Evolutionary conservation across 2,329 filamentous ascomycete genomes (phyloP).

Genomic region (Arthrobotrys sinensis): DNA sequence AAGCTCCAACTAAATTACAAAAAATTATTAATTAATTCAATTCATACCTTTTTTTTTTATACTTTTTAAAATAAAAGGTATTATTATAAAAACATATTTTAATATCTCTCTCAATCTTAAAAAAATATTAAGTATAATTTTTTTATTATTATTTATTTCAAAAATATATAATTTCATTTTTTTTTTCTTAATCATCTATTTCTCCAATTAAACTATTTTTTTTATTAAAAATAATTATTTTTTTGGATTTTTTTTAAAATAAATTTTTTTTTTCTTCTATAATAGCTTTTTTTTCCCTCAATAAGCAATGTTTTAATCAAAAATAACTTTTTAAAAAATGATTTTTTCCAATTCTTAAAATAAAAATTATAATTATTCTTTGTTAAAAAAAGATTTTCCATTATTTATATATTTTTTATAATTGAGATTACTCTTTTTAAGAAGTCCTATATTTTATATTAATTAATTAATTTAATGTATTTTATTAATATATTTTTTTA

Average conservation of each 20-base stretch:
- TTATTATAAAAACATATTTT: too few species aligned
- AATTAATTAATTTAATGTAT: neutral
- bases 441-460: constrained; percentile 9
- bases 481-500: neutral
- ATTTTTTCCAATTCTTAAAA: constrained; percentile 9
- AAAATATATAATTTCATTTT: too few species aligned
- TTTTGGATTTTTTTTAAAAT: too few species aligned
- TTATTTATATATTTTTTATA: neutral
- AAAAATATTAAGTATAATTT: too few species aligned
- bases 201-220: too few species aligned
- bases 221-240: too few species aligned
- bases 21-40: neutral
- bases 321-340: neutral
- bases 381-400: constrained; percentile 1
- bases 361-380: constrained; percentile 18
- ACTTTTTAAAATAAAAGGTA: too few species aligned
- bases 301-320: neutral
- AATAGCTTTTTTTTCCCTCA: neutral
- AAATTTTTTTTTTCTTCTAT: too few species aligned
- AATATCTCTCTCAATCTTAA: too few species aligned
- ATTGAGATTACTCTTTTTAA: constrained; percentile 6
- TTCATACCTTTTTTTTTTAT: neutral
- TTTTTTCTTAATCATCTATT: too few species aligned
- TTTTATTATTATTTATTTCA: too few species aligned
- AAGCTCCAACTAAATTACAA: neutral